Evolutionary conservation across 2,329 filamentous ascomycete species (phyloP), one percentile per base, ranked within the genome.

Genomic region (Aulographum hederae): DNA sequence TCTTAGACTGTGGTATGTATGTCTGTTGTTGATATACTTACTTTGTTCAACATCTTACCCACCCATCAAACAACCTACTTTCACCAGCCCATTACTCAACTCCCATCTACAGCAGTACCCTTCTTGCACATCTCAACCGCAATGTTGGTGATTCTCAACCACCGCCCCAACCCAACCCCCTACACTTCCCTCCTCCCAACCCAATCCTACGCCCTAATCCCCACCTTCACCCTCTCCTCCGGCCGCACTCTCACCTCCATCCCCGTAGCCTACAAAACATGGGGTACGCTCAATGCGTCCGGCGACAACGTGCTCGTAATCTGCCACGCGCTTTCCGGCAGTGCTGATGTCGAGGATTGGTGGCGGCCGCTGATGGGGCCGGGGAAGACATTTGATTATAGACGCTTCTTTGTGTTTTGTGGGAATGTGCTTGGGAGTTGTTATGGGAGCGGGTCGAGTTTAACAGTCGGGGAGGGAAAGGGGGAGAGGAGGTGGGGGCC

Each of bases 301-400:
- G 67, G 62, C 21, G 63, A 69, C 41, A 67, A 69, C 37, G 73
- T 86, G 1, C 78, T 80, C 1, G 77, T 89, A 3, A 63, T 50
- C 14, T 50, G 46, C 37, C 44, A 49, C 86, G 31, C 64, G 18
- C 45, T 68, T 30, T 65, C 63, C 41, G 63, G 64, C 13, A 67
- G 63, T 38, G 61, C 61, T 26, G 63, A 67, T 50, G 60, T 65
- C 19, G 56, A 57, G 28, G 64, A 67, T 42, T 68, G 64, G 64
- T 68, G 64, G 64, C 61, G 59, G 13, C 63, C 64, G 2, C 46
- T 68, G n/a, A 46, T 68, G 4, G 63, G 61, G 4, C 51, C 56
- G 12, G 63, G 61, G n/a, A 61, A 61, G 40, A 63, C 63, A 2
- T 65, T 67, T 37, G 63, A 68, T 44, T 51, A 56, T 3, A 58